phyloP scores from a whole-genome alignment of 352 stramenopile genomes.

The Phytophthora citricola region DNA sequence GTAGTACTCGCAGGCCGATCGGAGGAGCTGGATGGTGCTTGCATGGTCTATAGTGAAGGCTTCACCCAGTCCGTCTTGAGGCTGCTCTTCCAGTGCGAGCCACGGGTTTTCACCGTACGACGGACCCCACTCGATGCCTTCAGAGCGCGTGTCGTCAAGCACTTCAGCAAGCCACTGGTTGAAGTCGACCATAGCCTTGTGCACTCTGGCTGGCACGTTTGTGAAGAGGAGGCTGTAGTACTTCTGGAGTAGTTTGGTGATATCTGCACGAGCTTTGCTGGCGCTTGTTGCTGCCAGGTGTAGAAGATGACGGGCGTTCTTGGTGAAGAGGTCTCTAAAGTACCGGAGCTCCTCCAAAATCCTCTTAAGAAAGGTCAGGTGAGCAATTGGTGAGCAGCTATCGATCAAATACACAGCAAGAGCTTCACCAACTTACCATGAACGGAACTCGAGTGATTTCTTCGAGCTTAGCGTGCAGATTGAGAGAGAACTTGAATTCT shows the following conservation, averaged over 20 bases:
- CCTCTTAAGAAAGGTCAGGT: slow-evolving; percentile 24
- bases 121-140: slow-evolving; percentile 28
- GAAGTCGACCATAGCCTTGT: slow-evolving; percentile 37
- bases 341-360: slow-evolving; percentile 25
- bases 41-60: slow-evolving; percentile 15
- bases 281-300: slow-evolving; percentile 18
- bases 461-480: slow-evolving; percentile 8
- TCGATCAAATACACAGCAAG: background rate
- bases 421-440: slow-evolving; percentile 26
- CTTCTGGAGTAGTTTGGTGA: slow-evolving; percentile 21
- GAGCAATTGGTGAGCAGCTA: background rate
- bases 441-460: slow-evolving; percentile 10
- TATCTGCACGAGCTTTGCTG: slow-evolving; percentile 9
- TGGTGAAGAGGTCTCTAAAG: slow-evolving; percentile 28
- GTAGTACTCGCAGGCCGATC: slow-evolving; percentile 35
- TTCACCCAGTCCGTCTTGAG: slow-evolving; percentile 15
- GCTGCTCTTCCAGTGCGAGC: slow-evolving; percentile 28
- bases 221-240: slow-evolving; percentile 25
- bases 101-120: slow-evolving; percentile 26
- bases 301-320: slow-evolving; percentile 29
- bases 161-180: slow-evolving; percentile 41
- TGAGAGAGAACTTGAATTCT: background rate
- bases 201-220: slow-evolving; percentile 13
- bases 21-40: slow-evolving; percentile 34
- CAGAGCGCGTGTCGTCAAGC: slow-evolving; percentile 23